These are phyloP conservation scores for Suhomyces yuchorum DNA, from an alignment of 1,139 yeast genomes.

Conservation along the genomic window DNA sequence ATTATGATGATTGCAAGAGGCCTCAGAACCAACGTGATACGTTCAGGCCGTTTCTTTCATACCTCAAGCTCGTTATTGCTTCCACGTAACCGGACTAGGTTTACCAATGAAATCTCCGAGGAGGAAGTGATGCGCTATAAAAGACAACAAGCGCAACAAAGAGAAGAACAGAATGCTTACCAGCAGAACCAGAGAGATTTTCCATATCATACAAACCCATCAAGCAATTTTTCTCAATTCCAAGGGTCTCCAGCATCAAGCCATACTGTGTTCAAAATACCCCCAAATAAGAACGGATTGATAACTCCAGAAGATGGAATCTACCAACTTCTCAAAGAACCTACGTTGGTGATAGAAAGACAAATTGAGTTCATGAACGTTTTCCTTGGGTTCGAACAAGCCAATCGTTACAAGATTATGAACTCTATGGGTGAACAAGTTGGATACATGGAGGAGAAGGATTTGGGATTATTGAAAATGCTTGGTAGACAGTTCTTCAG, in stretches of 20 bases:
- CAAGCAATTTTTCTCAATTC: constrained; percentile 22
- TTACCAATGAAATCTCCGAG: constrained; percentile 39
- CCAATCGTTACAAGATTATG: constrained; percentile 74
- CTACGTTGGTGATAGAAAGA: constrained; percentile 83
- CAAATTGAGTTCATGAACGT: constrained; percentile 87
- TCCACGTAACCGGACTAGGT: constrained; percentile 28
- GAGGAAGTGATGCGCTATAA: constrained; percentile 36
- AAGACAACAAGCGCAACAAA: constrained; percentile 19
- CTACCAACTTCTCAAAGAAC: constrained; percentile 62
- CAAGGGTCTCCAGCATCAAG: constrained; percentile 27
- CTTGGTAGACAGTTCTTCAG: constrained; percentile 80
- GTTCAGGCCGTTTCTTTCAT: constrained; percentile 3
- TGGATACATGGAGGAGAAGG: constrained; percentile 83
- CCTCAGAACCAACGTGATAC: neutral
- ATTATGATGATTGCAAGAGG: constrained; percentile 1
- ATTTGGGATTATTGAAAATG: constrained; percentile 66
- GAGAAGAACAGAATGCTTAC: constrained; percentile 11
- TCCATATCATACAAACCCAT: constrained; percentile 36
- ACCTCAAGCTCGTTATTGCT: constrained; percentile 8
- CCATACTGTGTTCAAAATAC: constrained; percentile 35
- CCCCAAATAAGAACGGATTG: constrained; percentile 49
- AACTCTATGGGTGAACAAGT: constrained; percentile 71
- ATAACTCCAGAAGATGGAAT: constrained; percentile 59
- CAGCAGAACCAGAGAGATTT: constrained; percentile 26
- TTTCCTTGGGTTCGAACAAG: constrained; percentile 87